These are phyloP conservation scores for Candida vartiovaarae DNA, from an alignment of 805 yeast species.

Conservation along the genomic window DNA sequence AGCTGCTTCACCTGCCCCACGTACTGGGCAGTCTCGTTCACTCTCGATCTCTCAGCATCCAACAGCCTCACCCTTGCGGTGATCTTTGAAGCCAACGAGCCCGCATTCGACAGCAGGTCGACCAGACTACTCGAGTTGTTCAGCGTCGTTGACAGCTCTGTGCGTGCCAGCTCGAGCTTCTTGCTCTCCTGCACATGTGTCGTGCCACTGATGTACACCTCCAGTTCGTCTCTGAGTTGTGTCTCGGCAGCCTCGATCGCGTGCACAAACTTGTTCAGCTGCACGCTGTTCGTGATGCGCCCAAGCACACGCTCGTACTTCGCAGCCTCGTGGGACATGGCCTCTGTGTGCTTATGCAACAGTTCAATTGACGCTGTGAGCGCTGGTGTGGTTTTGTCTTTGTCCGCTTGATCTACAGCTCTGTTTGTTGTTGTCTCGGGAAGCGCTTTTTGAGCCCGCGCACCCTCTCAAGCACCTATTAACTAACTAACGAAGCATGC, in stretches of 20 bases:
- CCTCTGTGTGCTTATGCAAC: not conserved
- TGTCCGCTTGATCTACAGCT: no score
- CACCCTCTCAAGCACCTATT: no score
- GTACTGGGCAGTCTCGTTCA: slow-evolving; percentile 52
- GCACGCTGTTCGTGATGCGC: slow-evolving; percentile 17
- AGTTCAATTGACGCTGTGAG: not conserved
- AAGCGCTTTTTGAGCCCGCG: no score
- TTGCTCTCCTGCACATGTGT: slow-evolving; percentile 26
- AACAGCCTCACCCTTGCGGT: slow-evolving; percentile 63
- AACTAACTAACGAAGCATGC: no score
- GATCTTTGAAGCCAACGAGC: slow-evolving; percentile 56
- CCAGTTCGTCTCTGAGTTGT: slow-evolving; percentile 19
- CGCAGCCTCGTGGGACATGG: slow-evolving; percentile 3
- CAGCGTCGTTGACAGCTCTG: slow-evolving; percentile 57
- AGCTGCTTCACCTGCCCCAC: slow-evolving; percentile 61
- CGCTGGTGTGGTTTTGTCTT: no score
- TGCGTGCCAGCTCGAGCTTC: slow-evolving; percentile 50
- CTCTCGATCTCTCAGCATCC: slow-evolving; percentile 64
- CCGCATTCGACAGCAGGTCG: slow-evolving; percentile 49
- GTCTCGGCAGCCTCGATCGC: slow-evolving; percentile 20
- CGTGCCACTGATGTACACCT: slow-evolving; percentile 18
- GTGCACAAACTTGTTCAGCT: slow-evolving; percentile 19
- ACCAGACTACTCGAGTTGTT: slow-evolving; percentile 49
- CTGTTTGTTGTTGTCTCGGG: no score
- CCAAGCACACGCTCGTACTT: slow-evolving; percentile 19